phyloP scores from a whole-genome alignment of 495 filamentous ascomycete genomes.

The Podospora appendiculata region DNA sequence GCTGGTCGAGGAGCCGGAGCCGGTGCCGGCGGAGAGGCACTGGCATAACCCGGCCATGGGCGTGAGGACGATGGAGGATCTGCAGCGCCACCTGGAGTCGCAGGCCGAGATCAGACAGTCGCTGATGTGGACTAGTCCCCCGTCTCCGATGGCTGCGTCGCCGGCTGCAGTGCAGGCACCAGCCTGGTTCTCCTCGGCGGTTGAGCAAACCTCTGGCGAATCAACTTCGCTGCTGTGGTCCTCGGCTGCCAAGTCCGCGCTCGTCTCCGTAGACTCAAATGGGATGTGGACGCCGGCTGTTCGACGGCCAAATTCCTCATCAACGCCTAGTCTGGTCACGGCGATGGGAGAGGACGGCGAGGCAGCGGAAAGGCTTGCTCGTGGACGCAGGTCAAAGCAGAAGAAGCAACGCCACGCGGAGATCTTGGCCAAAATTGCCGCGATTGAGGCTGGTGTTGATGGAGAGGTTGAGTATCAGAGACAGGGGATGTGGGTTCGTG shows the following conservation, averaged over 20 bases:
- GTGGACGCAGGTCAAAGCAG: conserved; percentile 11
- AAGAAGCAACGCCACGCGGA: conserved; percentile 6
- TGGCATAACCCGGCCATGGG: neutral
- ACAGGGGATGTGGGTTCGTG: conserved; percentile 9
- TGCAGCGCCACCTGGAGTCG: conserved; percentile 12
- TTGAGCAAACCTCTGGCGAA: no score
- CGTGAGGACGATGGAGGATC: conserved; percentile 6
- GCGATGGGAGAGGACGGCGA: conserved; percentile 10
- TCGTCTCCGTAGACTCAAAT: neutral
- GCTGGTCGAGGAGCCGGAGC: neutral
- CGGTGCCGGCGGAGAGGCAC: neutral
- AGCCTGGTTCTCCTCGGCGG: neutral
- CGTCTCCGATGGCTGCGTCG: neutral
- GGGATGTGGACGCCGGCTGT: neutral
- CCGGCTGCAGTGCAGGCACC: neutral
- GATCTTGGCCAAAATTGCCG: conserved; percentile 17
- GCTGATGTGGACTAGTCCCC: conserved; percentile 1
- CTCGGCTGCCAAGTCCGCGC: neutral
- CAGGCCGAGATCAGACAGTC: conserved; percentile 9
- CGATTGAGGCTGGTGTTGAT: conserved; percentile 9
- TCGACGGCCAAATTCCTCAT: neutral
- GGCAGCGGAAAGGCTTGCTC: conserved; percentile 5
- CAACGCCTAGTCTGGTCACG: neutral
- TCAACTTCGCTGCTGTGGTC: neutral
- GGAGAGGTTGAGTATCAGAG: conserved; percentile 4